Percentiles rank a stretch among this genome's conserved stretches.
Evolutionary conservation across 306 rosid species (phyloP).

Genomic region (Hylodesmum podocarpum): DNA sequence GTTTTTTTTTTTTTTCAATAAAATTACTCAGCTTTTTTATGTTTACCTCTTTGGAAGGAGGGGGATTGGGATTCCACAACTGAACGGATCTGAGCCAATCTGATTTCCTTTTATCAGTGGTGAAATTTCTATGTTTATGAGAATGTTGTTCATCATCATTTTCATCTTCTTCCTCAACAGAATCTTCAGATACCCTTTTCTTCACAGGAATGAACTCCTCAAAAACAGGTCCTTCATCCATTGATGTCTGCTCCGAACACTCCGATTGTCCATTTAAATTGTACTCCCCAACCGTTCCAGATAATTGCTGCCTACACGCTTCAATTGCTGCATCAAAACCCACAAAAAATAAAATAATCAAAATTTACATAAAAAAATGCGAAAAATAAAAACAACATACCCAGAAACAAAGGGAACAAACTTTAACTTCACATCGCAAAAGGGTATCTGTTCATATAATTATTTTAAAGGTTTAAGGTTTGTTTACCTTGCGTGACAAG

Average conservation of each 20-base stretch:
- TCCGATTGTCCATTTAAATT: constrained; percentile 74
- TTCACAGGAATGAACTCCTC: constrained; percentile 85
- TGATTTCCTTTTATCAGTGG: constrained; percentile 48
- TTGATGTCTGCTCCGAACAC: constrained; percentile 78
- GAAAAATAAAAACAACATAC: neutral
- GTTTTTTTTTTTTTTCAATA: no score
- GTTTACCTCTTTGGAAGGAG: constrained; percentile 53
- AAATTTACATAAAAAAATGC: neutral
- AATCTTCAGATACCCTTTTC: constrained; percentile 47
- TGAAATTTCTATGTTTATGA: constrained; percentile 18
- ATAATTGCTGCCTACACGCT: constrained; percentile 54
- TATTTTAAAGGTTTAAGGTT: neutral
- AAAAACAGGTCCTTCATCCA: constrained; percentile 58
- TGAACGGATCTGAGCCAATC: constrained; percentile 97
- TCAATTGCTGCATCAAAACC: constrained; percentile 60
- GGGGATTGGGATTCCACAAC: constrained; percentile 73
- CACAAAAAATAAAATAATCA: neutral
- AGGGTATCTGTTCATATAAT: neutral
- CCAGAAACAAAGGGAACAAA: constrained; percentile 7
- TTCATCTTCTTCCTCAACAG: constrained; percentile 16
- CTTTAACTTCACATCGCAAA: neutral
- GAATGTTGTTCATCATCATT: constrained; percentile 46
- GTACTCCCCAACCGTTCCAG: constrained; percentile 61
- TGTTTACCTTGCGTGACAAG: constrained; percentile 81
- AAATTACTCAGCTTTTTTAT: neutral